Base-by-base conservation (phyloP, 352 stramenopile species). In the Pythium volutum region DNA sequence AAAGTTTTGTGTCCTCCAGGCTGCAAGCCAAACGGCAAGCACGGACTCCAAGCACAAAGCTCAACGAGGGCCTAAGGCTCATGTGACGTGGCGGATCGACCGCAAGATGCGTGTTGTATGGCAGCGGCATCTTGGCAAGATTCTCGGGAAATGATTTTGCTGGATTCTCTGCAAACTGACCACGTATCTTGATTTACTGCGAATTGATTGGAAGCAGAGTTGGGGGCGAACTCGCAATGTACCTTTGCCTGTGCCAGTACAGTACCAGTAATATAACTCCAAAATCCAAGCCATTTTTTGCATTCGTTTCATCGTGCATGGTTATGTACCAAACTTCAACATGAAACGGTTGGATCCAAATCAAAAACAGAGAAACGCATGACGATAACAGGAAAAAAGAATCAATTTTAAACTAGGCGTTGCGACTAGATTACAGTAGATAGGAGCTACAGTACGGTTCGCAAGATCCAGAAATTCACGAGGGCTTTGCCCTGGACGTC, bases 281-380 rank as follows among this genome's bases (percentile, higher is more conserved):
- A n/a, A 15, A 26, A 29, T 16, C 18, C n/a, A 47, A 47, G n/a
- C n/a, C 41, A 22, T 22, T 43, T 55, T 43, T 50, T 26, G 16
- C 20, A 16, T 55, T 39, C 15, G 4, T 39, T 29, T 29, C 11
- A 31, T n/a, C 18, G n/a, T 31, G 25, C 29, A 18, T 31, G 49
- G 16, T 27, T 55, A 38, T 55, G 18, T 23, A 55, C 22, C 49
- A 18, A 55, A 55, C 49, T 55, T 55, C 49, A 55, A 55, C 49
- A 31, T 55, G 49, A 55, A 55, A 41, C 49, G 25, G 34, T 31
- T 23, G 8, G n/a, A 39, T 45, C 31, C 22, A 16, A 52, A 26
- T 33, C 25, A 23, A 36, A 34, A 27, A 18, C n/a, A n/a, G n/a
- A n/a, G n/a, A 43, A 50, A 50, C 27, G 5, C 16, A 29, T 18